These are phyloP conservation scores for Cladosporium cucumerinum DNA, from an alignment of 2,329 filamentous ascomycete species.

Conservation along the genomic window DNA sequence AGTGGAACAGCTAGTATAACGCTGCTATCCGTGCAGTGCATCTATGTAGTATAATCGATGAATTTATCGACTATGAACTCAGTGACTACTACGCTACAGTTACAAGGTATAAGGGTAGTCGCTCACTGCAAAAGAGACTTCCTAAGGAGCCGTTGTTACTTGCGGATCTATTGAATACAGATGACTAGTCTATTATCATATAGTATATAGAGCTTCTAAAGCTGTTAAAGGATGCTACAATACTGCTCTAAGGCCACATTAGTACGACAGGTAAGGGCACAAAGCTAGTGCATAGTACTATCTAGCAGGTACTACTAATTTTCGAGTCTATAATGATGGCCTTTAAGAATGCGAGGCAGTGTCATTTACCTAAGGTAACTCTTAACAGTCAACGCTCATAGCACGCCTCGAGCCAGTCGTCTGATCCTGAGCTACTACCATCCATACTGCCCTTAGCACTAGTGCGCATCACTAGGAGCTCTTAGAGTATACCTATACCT, in stretches of 20 bases:
- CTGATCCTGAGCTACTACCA: neutral
- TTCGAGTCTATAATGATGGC: neutral
- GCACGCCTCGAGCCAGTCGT: too few relatives aligned
- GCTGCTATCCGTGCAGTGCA: neutral
- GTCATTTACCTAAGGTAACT: neutral
- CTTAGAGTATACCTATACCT: neutral
- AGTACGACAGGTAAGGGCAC: neutral
- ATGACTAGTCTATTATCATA: neutral
- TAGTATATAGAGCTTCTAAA: neutral
- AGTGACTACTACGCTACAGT: neutral
- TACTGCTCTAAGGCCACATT: neutral
- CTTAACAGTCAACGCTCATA: neutral
- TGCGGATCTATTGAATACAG: neutral
- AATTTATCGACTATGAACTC: neutral
- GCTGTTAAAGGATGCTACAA: neutral
- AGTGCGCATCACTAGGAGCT: neutral
- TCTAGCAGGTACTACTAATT: neutral
- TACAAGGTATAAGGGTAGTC: neutral
- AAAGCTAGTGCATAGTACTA: neutral
- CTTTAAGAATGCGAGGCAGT: neutral
- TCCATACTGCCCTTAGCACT: neutral
- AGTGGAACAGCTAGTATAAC: neutral
- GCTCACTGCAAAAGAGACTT: neutral
- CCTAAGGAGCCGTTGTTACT: neutral
- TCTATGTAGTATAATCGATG: neutral